Evolutionary conservation across 1,139 yeast genomes (phyloP), one percentile per base, ranked within the genome.

Genomic region (Hemisphaericaspora xylanilytica): DNA sequence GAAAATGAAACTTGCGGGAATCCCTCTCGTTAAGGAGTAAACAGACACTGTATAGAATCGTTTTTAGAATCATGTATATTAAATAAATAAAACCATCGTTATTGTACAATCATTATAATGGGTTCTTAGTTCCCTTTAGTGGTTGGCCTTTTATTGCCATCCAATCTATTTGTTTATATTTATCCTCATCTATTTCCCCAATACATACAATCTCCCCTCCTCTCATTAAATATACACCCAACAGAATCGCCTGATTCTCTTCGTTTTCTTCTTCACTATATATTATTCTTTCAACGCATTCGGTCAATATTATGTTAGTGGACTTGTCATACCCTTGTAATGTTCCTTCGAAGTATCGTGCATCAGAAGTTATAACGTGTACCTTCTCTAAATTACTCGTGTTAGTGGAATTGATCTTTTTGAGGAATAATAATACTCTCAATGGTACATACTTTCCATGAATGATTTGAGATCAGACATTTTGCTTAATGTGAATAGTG

Each of bases 141-240:
- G 51, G 53, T 5, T 49, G 50, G 2, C 71, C 75, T 40, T 58
- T 65, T 1, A 83, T 71, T 37, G 61, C 63, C 14, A 58, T 50
- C 89, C 94, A 86, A 42, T 84, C 81, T 16, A 80, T 67, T 13
- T 62, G 59, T 2, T 55, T 48, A 30, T 76, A 83, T 18, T 63
- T 52, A 13, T 69, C 73, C 25, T 71, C 78, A 40, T 82, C 89
- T 1, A 86, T 68, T 41, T 79, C 72, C 5, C 96, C 96, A 39
- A 87, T 72, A 35, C 88, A 73, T 1, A 85, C 95, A 8, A 90
- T 84, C 43, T 77, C 79, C 40, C 87, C 95, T 0, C 97, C 97
- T 52, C 97, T 74, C 49, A 89, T 65, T 50, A 89, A 58, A 52
- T 81, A 78, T 5, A 80, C 61, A 0, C 95, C 95, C 41, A 84